Evolutionary conservation across 495 filamentous ascomycete genomes (phyloP).

Genomic region (Daldinia caldariorum): DNA sequence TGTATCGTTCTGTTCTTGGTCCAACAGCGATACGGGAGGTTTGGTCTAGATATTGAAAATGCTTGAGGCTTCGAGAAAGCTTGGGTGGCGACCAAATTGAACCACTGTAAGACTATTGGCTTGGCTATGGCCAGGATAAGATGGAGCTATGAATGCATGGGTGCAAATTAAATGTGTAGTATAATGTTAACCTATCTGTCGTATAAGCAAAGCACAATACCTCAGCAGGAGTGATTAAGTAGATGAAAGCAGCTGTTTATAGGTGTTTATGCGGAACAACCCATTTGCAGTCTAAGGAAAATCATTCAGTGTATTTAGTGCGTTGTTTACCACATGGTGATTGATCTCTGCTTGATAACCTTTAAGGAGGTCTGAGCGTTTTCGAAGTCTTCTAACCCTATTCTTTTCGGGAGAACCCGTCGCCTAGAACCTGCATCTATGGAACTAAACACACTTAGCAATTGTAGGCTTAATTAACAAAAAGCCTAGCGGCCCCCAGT

Average conservation of each 20-base stretch:
- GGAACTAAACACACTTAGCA: conserved; percentile 29
- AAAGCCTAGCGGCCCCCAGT: conserved; percentile 32
- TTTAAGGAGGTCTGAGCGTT: background rate
- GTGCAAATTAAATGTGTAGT: conserved; percentile 2
- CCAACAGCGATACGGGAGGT: conserved; percentile 19
- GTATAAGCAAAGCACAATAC: background rate
- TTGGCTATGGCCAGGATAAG: conserved; percentile 18
- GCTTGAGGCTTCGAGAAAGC: conserved; percentile 16
- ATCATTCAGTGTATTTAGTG: background rate
- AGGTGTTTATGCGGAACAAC: too few species aligned
- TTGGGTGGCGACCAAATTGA: conserved; percentile 19
- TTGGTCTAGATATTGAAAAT: conserved; percentile 32
- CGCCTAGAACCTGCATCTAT: conserved; percentile 26
- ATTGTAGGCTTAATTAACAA: conserved; percentile 16
- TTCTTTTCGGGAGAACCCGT: conserved; percentile 38
- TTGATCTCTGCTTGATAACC: background rate
- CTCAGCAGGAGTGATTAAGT: background rate
- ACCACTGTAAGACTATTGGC: conserved; percentile 30
- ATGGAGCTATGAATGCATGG: conserved; percentile 17
- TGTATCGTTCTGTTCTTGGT: conserved; percentile 9
- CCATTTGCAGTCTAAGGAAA: background rate
- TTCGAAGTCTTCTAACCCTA: conserved; percentile 3
- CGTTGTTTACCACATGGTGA: background rate
- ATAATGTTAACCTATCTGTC: background rate
- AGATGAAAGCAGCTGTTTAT: background rate